Evolutionary conservation across 441 rosid species (phyloP).

Genomic region (Erysimum cheiri): DNA sequence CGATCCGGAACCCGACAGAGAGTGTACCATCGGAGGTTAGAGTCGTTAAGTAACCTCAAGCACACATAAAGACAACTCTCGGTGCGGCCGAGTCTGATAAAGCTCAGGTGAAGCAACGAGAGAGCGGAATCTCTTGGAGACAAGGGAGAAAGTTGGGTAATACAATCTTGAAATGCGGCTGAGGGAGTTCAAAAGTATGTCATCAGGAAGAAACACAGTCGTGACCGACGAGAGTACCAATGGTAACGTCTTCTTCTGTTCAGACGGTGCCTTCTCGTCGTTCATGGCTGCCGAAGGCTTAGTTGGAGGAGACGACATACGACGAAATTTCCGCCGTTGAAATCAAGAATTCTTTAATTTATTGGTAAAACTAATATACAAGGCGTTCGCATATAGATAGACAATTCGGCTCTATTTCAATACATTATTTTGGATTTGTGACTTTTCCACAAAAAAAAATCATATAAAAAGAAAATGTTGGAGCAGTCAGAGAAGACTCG

Average conservation of each 20-base stretch:
- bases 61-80: slow-evolving; percentile 35
- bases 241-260: slow-evolving; percentile 8
- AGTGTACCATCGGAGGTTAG: slow-evolving; percentile 23
- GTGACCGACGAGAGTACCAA: background rate
- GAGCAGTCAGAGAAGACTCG: background rate
- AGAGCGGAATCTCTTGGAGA: slow-evolving; percentile 33
- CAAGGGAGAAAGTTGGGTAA: slow-evolving; percentile 32
- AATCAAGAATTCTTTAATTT: slow-evolving; percentile 1
- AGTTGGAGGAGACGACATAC: slow-evolving; percentile 5
- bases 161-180: slow-evolving; percentile 22
- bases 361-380: background rate
- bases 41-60: slow-evolving; percentile 10
- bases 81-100: slow-evolving; percentile 14
- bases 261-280: slow-evolving; percentile 2
- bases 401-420: background rate
- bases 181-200: slow-evolving; percentile 14
- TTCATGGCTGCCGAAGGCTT: slow-evolving; percentile 6
- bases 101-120: slow-evolving; percentile 32
- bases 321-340: background rate
- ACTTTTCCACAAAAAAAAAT: background rate
- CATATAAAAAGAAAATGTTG: slow-evolving; percentile 1
- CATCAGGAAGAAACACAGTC: slow-evolving; percentile 27
- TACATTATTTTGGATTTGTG: background rate
- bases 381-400: background rate
- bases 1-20: slow-evolving; percentile 2